phyloP scores from a whole-genome alignment of 129 eudicot species.

The Pseudognaphalium luteoalbum region DNA sequence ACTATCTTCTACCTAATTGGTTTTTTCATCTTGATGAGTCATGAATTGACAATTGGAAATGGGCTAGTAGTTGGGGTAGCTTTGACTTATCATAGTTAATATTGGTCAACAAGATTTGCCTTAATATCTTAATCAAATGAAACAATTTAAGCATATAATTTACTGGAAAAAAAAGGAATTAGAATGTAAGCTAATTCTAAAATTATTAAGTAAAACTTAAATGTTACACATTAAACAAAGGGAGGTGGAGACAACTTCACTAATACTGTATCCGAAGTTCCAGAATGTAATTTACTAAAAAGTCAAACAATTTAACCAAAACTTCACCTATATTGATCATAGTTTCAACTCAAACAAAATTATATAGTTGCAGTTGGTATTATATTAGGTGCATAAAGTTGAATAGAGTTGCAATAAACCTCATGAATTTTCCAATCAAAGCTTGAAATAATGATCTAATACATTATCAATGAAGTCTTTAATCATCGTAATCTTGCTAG shows the following conservation, averaged over 20 bases:
- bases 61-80: constrained; percentile 19
- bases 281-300: not conserved
- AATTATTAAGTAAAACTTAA: not conserved
- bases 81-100: constrained; percentile 9
- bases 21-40: constrained; percentile 1
- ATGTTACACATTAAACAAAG: no score
- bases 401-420: constrained; percentile 25
- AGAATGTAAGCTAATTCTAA: not conserved
- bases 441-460: not conserved
- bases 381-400: constrained; percentile 27
- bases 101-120: constrained; percentile 11
- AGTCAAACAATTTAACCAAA: constrained; percentile 22
- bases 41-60: not conserved
- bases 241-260: not conserved
- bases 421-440: not conserved
- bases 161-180: not conserved
- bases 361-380: constrained; percentile 23
- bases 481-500: constrained; percentile 22
- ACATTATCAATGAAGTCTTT: constrained; percentile 39
- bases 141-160: not conserved
- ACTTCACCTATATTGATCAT: constrained; percentile 29
- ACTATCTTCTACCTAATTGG: constrained; percentile 9
- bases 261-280: not conserved
- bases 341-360: constrained; percentile 20
- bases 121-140: constrained; percentile 12